A percentile compares a stretch with the other conserved stretches of the same genome.
Conservation (phyloP, 192 early-diverging fungal genomes). For the Chytriomyces hyalinus region DNA sequence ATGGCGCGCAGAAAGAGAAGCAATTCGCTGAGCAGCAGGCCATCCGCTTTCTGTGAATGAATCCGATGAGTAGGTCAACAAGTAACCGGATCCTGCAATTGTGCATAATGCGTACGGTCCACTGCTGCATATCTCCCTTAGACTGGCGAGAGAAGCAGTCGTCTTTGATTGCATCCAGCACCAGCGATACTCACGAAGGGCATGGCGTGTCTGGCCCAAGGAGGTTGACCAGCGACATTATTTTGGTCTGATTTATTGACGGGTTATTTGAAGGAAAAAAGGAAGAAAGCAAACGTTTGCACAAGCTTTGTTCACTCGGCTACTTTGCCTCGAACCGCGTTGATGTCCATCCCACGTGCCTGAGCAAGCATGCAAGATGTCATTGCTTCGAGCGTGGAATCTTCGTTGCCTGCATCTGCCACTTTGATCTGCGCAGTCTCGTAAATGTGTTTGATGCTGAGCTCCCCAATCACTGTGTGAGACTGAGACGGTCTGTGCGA, state of each 20-base stretch:
- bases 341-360: slow-evolving; percentile 82
- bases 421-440: slow-evolving; percentile 92
- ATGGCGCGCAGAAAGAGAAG: slow-evolving; percentile 7
- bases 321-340: slow-evolving; percentile 62
- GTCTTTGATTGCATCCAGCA: no score
- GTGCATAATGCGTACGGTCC: no score
- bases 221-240: no score
- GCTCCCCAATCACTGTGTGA: slow-evolving; percentile 73
- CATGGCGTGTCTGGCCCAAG: no score
- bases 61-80: neutral
- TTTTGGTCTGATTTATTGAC: neutral
- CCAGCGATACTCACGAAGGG: no score
- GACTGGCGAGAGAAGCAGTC: no score
- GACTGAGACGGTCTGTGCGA: slow-evolving; percentile 74
- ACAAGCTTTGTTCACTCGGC: neutral
- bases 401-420: slow-evolving; percentile 76
- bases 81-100: no score
- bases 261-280: neutral
- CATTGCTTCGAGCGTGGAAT: slow-evolving; percentile 71
- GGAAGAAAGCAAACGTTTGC: no score
- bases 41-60: slow-evolving; percentile 12
- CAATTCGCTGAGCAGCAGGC: slow-evolving; percentile 16
- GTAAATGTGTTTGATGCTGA: slow-evolving; percentile 92
- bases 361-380: slow-evolving; percentile 76
- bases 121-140: no score